These are phyloP conservation scores for Thalassiosira mediterranea DNA, from an alignment of 352 stramenopile species.

Conservation along the genomic window DNA sequence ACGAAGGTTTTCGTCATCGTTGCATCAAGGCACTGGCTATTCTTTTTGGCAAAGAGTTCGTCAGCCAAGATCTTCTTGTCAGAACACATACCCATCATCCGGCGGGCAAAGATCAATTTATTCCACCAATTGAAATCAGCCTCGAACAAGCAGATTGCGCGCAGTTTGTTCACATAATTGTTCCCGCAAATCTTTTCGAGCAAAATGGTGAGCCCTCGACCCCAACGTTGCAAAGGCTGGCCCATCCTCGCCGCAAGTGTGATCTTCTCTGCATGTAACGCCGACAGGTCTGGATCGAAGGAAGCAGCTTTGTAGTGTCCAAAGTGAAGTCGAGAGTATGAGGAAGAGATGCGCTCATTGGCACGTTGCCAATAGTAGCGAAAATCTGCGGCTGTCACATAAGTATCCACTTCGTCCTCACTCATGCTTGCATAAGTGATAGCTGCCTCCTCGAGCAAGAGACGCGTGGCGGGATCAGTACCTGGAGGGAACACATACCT, in stretches of 20 bases:
- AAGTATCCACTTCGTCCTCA: background rate
- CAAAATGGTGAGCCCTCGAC: conserved; percentile 22
- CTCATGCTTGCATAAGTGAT: background rate
- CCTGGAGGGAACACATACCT: conserved; percentile 7
- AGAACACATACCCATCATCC: background rate
- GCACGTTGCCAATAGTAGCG: conserved; percentile 16
- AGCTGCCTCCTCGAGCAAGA: conserved; percentile 17
- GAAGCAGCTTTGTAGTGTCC: conserved; percentile 36
- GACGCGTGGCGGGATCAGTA: background rate
- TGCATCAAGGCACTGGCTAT: background rate
- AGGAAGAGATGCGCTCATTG: conserved; percentile 26
- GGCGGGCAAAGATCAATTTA: conserved; percentile 14
- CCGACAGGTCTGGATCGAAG: conserved; percentile 3
- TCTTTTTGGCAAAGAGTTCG: conserved; percentile 22
- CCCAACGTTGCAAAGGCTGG: conserved; percentile 19
- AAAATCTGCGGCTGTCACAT: conserved; percentile 25
- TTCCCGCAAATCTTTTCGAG: conserved; percentile 35
- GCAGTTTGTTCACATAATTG: conserved; percentile 28
- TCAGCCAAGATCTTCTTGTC: no score
- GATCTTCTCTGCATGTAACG: conserved; percentile 23
- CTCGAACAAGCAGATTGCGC: conserved; percentile 42
- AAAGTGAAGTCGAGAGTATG: conserved; percentile 20
- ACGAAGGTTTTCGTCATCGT: conserved; percentile 11
- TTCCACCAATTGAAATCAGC: conserved; percentile 44
- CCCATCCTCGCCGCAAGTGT: background rate